Base-by-base conservation (phyloP, 768 basidiomycete genomes). In the Serendipita sp. region DNA sequence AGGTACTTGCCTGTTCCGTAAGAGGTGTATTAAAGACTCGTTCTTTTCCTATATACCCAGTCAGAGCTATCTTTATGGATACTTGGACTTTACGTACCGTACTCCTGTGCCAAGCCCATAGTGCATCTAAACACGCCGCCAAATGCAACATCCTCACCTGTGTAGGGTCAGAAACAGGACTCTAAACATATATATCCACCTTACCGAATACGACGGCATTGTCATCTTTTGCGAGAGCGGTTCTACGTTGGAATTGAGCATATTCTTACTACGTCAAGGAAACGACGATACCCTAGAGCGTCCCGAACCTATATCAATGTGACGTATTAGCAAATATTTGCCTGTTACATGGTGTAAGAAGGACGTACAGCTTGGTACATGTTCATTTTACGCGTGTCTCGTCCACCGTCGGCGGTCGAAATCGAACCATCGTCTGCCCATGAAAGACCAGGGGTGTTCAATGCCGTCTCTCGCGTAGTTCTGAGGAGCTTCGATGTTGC, bases 1-100 rank as follows among this genome's bases (percentile, higher is more conserved):
- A 50, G 18, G n/a, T 31, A 33, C 55, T 37, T 60, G 36, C 55
- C 55, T 92, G 91, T 69, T 92, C 91, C 1, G 88, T 90, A 63
- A 96, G 73, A 2, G 93, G 93, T 0, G 93, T 97, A 73, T 97
- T 96, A 74, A 97, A 96, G 52, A 97, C 91, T 46, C 93, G 84
- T 72, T 95, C 91, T 55, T 84, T 82, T 27, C 91, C 90, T 92
- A 69, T 23, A 23, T 34, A 67, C 10, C 23, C 36, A 31, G 27
- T 36, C 2, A 60, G 33, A 31, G 29, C 5, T n/a, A 52, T 62
- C 31, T 40, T 40, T 3, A 5, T 6, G 2, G 1, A 40, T 40
- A 46, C 45, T 13, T 4, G 18, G 16, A 2, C 73, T 83, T 40
- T 69, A 87, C 92, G 91, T 71, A 31, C 93, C 93, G 85, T 88